Evolutionary conservation across 2,329 filamentous ascomycete species (phyloP), one percentile per base, ranked within the genome.

Genomic region (Aschersonia sp.): DNA sequence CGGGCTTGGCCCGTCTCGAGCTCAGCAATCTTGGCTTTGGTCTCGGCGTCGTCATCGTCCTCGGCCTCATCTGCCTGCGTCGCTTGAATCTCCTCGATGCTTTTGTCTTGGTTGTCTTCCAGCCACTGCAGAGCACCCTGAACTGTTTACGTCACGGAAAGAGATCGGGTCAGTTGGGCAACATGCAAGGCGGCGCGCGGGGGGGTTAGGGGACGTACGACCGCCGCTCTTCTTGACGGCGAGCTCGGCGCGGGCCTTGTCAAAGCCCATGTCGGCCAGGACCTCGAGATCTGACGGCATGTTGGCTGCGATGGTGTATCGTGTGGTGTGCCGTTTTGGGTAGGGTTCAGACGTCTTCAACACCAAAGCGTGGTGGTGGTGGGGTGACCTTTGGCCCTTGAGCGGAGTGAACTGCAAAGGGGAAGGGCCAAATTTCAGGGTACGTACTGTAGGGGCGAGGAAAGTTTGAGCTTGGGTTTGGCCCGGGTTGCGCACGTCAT

Each of bases 91-190:
- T 94, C 83, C 39, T 95, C 88, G 41, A 95, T 62, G 1, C 85
- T 74, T 56, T 85, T 94, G 63, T 95, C 87, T 62, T 94, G 82
- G 61, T 94, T 94, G 56, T 84, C 78, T 62, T 94, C 89, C 1
- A 98, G 77, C 92, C 92, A 98, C 68, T 95, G 86, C 49, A 98
- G 76, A 46, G 92, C 92, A 55, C 82, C 84, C 62, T 92, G 83
- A 44, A 95, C 86, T 90, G 52, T 10, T 48, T 48, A 32, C 32
- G 32, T 45, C 45, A 41, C 6, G 41, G 35, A 12, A 12, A 37
- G 12, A 37, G 8, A 12, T 37, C n/a, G 14, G 40, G 40, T 41
- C 10, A 41, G 10, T 41, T 9, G 10, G n/a, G 14, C 4, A n/a
- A 41, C n/a, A 22, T 12, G 40, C 14, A n/a, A 41, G 14, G 40